Conservation (phyloP, 1,139 yeast species). For the Saccharomyces hybrid region DNA sequence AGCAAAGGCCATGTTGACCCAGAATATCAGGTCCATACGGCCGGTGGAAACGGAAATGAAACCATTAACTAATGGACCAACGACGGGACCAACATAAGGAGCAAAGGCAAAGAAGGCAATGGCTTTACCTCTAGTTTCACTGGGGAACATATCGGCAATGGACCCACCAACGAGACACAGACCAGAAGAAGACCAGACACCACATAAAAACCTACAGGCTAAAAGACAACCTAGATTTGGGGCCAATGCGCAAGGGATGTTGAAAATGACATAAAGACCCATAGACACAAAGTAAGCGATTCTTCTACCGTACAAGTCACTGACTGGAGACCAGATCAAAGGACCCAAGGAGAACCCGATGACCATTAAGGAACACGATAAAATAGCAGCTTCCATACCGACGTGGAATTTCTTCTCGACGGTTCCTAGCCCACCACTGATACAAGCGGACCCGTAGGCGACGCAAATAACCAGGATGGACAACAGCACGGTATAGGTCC, state of each 20-base stretch:
- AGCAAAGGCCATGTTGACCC: conserved; percentile 90
- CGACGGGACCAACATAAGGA: conserved; percentile 86
- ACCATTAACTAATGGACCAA: conserved; percentile 86
- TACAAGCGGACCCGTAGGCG: conserved; percentile 84
- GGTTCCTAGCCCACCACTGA: conserved; percentile 69
- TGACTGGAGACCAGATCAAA: conserved; percentile 82
- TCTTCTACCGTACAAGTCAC: conserved; percentile 80
- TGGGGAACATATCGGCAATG: conserved; percentile 74
- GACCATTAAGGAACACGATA: conserved; percentile 81
- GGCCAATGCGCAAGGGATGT: conserved; percentile 82
- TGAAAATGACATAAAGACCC: conserved; percentile 65
- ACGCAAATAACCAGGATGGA: conserved; percentile 71
- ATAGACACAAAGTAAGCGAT: conserved; percentile 75
- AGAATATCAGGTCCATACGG: conserved; percentile 62
- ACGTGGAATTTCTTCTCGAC: conserved; percentile 60
- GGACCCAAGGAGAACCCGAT: conserved; percentile 85
- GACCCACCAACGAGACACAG: conserved; percentile 85
- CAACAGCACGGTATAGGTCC: conserved; percentile 60
- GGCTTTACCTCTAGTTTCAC: conserved; percentile 76
- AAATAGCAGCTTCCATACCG: conserved; percentile 66
- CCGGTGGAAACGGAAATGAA: conserved; percentile 66
- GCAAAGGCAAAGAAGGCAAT: conserved; percentile 87
- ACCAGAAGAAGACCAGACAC: conserved; percentile 79
- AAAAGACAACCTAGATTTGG: conserved; percentile 75
- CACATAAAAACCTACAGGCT: conserved; percentile 77